Conservation (phyloP, 164 flowering plant genomes). For the Chimonanthus salicifolius region DNA sequence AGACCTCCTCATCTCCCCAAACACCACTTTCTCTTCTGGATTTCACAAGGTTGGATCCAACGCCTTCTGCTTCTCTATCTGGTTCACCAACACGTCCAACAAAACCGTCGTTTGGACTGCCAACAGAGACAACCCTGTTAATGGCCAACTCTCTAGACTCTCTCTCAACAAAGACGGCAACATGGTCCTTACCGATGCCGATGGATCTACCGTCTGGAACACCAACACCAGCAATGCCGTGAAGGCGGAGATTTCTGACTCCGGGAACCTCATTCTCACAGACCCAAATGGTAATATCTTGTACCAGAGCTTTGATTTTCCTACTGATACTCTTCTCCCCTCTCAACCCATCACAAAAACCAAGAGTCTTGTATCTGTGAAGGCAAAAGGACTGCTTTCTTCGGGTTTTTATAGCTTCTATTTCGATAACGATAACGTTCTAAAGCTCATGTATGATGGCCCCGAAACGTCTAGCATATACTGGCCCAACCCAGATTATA, state of each 20-base stretch:
- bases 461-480: conserved; percentile 10
- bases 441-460: conserved; percentile 16
- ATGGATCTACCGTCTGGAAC: conserved; percentile 14
- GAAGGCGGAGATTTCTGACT: not conserved
- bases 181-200: conserved; percentile 8
- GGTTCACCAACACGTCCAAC: conserved; percentile 15
- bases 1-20: conserved; percentile 16
- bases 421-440: conserved; percentile 14
- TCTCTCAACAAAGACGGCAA: conserved; percentile 2
- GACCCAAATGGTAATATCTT: conserved; percentile 9
- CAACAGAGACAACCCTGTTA: conserved; percentile 14
- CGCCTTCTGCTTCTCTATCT: conserved; percentile 17
- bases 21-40: conserved; percentile 11
- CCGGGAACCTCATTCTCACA: conserved; percentile 12
- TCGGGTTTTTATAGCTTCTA: conserved; percentile 9
- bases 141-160: conserved; percentile 10
- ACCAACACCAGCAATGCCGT: conserved; percentile 11
- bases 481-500: conserved; percentile 10
- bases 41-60: conserved; percentile 10
- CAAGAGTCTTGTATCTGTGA: conserved; percentile 7
- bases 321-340: conserved; percentile 19
- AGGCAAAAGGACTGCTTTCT: not conserved
- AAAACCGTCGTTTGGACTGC: conserved; percentile 17
- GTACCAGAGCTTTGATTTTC: conserved; percentile 16
- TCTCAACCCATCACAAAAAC: conserved; percentile 7